Conservation (phyloP, 345 rosid genomes). For the Arabidopsis suecica region DNA sequence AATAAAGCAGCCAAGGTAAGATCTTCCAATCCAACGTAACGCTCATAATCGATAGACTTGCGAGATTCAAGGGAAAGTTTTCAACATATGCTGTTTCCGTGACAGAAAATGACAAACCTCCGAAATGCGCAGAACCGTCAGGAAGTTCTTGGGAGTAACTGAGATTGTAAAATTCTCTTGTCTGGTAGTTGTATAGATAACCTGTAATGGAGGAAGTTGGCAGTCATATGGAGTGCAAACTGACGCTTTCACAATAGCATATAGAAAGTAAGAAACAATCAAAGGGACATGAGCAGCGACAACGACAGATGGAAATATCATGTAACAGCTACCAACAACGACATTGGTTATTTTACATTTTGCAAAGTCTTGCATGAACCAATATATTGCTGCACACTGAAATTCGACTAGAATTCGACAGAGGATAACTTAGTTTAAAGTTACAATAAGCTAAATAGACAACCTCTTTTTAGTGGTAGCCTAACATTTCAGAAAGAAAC, state of each 20-base stretch:
- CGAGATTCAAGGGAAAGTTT: neutral
- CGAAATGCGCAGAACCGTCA: slow-evolving; percentile 82
- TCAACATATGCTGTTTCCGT: neutral
- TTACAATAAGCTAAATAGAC: slow-evolving; percentile 14
- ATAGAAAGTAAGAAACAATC: slow-evolving; percentile 15
- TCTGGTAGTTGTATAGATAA: slow-evolving; percentile 83
- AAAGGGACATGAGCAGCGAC: neutral
- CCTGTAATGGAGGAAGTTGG: slow-evolving; percentile 53
- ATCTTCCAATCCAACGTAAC: slow-evolving; percentile 12
- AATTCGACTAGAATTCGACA: neutral
- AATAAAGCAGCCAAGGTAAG: slow-evolving; percentile 4
- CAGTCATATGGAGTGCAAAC: slow-evolving; percentile 19
- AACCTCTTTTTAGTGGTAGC: slow-evolving; percentile 12
- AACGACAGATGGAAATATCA: slow-evolving; percentile 6
- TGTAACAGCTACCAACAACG: slow-evolving; percentile 17
- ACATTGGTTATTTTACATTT: slow-evolving; percentile 22
- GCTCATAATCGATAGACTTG: neutral
- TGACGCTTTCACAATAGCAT: slow-evolving; percentile 27
- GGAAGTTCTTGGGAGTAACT: slow-evolving; percentile 85
- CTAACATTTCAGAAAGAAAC: slow-evolving; percentile 25
- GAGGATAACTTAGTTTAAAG: slow-evolving; percentile 1
- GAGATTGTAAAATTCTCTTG: slow-evolving; percentile 91
- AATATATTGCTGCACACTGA: slow-evolving; percentile 27
- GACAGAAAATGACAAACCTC: slow-evolving; percentile 63
- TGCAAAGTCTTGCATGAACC: slow-evolving; percentile 21